Base-by-base conservation (phyloP, 2,329 filamentous ascomycete genomes). In the Alternaria brassicicola region DNA sequence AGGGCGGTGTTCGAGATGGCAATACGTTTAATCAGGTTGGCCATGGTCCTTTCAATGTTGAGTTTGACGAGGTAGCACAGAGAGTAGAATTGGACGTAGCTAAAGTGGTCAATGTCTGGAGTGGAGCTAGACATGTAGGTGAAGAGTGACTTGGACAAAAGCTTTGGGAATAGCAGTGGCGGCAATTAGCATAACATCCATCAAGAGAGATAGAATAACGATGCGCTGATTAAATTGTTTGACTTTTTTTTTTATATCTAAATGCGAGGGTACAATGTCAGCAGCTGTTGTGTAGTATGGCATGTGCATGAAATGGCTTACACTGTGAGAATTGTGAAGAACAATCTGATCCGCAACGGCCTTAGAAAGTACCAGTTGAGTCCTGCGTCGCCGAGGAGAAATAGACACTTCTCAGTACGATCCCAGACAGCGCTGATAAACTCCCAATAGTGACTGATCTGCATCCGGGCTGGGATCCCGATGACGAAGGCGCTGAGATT, bases 41-140 rank as follows among this genome's bases (percentile, higher is more conserved):
- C 72, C 69, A 76, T 76, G 30, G 64, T 63, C 66, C 76, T 68
- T 55, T 77, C 80, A 64, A 83, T 81, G 56, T 80, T 71, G 5
- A 82, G 70, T 60, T 82, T 82, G 60, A 79, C 64, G 35, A 80
- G 69, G 61, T 79, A 82, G 6, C 74, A 80, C 1, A 83, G 66
- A 1, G 81, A 80, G 50, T 81, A 78, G 60, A 80, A 78, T 61
- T 81, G 79, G 28, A 81, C 70, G 65, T 80, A 82, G 13, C 66
- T 72, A 38, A 41, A 7, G 26, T 47, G 26, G 19, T 26, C 0
- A 39, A 39, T 39, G 10, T 17, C 13, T 39, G 21, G 3, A 3
- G 21, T 15, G 4, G 36, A 2, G 2, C 36, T 21, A 39, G 36
- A 39, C 19, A 1, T 5, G 19, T 6, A 6, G 19, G 2, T 39